Evolutionary conservation across 2,329 filamentous ascomycete species (phyloP).

Genomic region (Ceratocystis papillata): DNA sequence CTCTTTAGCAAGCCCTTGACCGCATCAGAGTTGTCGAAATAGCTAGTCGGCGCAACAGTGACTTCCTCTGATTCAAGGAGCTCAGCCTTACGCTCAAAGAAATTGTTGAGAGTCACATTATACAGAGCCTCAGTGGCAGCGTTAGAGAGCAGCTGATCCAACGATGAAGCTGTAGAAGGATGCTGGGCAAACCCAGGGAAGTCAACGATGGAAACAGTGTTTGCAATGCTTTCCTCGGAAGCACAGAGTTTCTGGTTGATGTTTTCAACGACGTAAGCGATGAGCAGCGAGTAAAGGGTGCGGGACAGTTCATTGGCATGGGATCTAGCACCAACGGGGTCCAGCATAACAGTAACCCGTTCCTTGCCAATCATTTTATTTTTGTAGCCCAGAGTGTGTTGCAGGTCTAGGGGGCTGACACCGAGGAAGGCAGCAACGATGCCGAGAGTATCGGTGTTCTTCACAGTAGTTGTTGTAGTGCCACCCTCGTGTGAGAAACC

Average conservation of each 20-base stretch:
- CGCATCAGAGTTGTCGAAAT: constrained; percentile 95
- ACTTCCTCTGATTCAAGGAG: constrained; percentile 92
- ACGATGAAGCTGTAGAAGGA: constrained; percentile 66
- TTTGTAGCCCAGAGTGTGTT: constrained; percentile 85
- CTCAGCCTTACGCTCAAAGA: constrained; percentile 90
- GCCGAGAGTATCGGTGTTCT: constrained; percentile 79
- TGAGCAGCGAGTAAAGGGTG: constrained; percentile 84
- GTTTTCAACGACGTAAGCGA: constrained; percentile 85
- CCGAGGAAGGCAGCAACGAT: constrained; percentile 93
- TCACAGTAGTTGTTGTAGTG: constrained; percentile 73
- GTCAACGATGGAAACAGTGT: constrained; percentile 90
- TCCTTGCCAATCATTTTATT: constrained; percentile 94
- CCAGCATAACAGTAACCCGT: constrained; percentile 96
- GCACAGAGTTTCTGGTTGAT: constrained; percentile 87
- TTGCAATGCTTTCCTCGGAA: constrained; percentile 74
- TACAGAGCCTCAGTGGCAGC: constrained; percentile 86
- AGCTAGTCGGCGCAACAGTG: constrained; percentile 78
- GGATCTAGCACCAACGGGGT: constrained; percentile 75
- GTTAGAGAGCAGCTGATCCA: constrained; percentile 92
- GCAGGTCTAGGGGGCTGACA: constrained; percentile 67
- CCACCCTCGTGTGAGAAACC: constrained; percentile 93
- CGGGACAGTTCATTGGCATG: constrained; percentile 92
- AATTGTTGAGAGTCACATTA: constrained; percentile 86
- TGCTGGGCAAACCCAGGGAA: constrained; percentile 91
- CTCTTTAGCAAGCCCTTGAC: constrained; percentile 84